Conservation (phyloP, 495 filamentous ascomycete genomes). For the Annulohypoxylon maeteangense region DNA sequence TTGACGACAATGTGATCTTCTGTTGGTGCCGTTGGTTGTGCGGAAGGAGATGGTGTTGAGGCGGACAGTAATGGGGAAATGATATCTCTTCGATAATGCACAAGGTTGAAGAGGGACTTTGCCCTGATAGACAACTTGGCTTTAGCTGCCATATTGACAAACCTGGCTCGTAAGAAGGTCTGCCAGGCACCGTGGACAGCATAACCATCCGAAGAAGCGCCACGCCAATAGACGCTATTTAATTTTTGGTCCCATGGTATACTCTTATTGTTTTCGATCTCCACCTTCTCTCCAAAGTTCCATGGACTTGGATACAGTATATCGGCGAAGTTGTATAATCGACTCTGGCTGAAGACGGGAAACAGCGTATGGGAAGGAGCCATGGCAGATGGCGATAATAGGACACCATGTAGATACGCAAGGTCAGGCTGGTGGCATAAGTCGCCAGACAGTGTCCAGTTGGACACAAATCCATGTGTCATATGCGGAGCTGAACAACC, state of each 20-base stretch:
- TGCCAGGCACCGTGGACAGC: conserved; percentile 50
- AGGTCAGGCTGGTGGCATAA: conserved; percentile 85
- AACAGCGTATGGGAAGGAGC: conserved; percentile 69
- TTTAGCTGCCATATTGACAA: conserved; percentile 68
- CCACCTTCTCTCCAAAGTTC: conserved; percentile 69
- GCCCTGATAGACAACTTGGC: conserved; percentile 38
- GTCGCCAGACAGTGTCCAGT: conserved; percentile 71
- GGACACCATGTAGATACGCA: conserved; percentile 74
- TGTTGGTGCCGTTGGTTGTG: background rate
- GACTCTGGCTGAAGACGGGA: conserved; percentile 80
- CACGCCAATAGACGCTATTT: conserved; percentile 72
- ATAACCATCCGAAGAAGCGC: conserved; percentile 55
- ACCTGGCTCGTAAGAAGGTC: conserved; percentile 65
- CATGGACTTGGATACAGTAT: conserved; percentile 76
- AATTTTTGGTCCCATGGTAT: conserved; percentile 63
- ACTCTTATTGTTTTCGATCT: conserved; percentile 64
- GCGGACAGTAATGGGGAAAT: conserved; percentile 3
- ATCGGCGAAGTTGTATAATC: conserved; percentile 68
- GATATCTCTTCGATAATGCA: conserved; percentile 7
- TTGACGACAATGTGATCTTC: conserved; percentile 33
- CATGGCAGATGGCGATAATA: conserved; percentile 70
- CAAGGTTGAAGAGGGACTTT: conserved; percentile 29
- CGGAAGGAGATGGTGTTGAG: background rate
- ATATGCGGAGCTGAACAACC: conserved; percentile 73
- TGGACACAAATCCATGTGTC: conserved; percentile 68